A percentile compares a stretch with the other conserved stretches of the same genome.
phyloP scores from a whole-genome alignment of 768 basidiomycete genomes.

The Fistulinella prunicolor region DNA sequence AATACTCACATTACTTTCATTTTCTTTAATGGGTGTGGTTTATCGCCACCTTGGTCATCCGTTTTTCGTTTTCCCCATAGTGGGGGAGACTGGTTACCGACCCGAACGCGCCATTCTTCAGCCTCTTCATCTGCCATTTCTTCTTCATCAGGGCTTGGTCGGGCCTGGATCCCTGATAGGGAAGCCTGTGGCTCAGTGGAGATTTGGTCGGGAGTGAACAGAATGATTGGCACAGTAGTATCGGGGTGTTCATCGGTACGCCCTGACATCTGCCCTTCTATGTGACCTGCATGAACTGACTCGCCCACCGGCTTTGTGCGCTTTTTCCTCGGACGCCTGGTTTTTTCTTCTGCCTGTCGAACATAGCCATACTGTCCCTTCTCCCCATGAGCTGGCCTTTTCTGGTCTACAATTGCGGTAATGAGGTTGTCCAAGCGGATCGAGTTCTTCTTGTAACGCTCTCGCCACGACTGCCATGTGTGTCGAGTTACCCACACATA shows the following conservation, averaged over 20 bases:
- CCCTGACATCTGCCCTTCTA: conserved; percentile 17
- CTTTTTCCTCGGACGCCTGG: conserved; percentile 54
- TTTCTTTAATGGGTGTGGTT: conserved; percentile 39
- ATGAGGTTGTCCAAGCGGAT: conserved; percentile 64
- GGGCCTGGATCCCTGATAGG: conserved; percentile 20
- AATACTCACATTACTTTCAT: conserved; percentile 39
- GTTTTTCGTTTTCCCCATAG: conserved; percentile 64
- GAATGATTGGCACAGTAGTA: conserved; percentile 22
- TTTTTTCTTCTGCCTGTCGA: conserved; percentile 68
- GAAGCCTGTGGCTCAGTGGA: conserved; percentile 30
- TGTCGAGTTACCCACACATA: conserved; percentile 79
- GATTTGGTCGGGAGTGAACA: conserved; percentile 24
- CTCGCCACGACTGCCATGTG: conserved; percentile 89
- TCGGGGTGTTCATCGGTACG: conserved; percentile 7
- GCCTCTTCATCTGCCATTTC: conserved; percentile 63
- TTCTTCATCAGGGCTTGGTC: conserved; percentile 54
- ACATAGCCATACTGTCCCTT: conserved; percentile 85
- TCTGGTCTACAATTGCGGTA: conserved; percentile 62
- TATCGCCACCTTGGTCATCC: conserved; percentile 36
- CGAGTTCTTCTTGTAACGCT: conserved; percentile 84
- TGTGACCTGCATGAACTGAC: conserved; percentile 17
- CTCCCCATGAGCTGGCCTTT: conserved; percentile 64
- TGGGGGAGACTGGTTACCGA: conserved; percentile 63
- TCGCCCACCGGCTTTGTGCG: conserved; percentile 35
- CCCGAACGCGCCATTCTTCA: conserved; percentile 64